Base-by-base conservation (phyloP, 2,329 filamentous ascomycete genomes). In the Graphiopsis chlorocephala region DNA sequence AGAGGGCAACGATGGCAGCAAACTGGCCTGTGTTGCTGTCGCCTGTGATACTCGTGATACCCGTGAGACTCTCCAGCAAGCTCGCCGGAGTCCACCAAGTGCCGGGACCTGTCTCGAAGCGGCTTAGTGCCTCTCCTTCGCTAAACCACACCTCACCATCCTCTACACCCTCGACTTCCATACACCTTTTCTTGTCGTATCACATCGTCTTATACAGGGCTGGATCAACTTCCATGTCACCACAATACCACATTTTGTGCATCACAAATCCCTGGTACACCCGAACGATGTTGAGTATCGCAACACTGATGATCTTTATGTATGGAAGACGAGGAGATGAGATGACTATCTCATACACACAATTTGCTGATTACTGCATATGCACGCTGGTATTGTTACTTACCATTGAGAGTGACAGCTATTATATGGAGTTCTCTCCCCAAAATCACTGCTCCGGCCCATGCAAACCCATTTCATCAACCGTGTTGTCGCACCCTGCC, bases 1-100 rank as follows among this genome's bases (percentile, higher is more conserved):
- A 35, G 45, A 29, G 15, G 15, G 17, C 10, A n/a, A 10, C 11
- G 50, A 53, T 29, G 26, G 26, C 50, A 31, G 50, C 50, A 53
- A 31, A 31, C 50, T 53, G 7, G 60, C 17, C 12, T 45, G 47
- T 62, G 60, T 55, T 26, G 60, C 33, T 45, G 33, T 61, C 47
- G 48, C 33, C 47, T 31, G 59, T 61, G 59, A 38, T 53, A 61
- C 59, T 26, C 60, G 60, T 62, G 59, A 38, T 53, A 61, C 59
- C 31, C 60, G 60, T 62, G 60, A 53, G 48, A 62, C 60, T 31
- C 48, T 23, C 31, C 15, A 55, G 25, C 48, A 25, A 17, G 60
- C 3, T 38, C 33, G 60, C 48, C 48, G 60, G 35, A 38, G 60
- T 25, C 26, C 60, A 62, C 48, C 60, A 50, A 50, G 60, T 53